Conservation (phyloP, 2,329 filamentous ascomycete species). For the Paracamarosporium sp. region DNA sequence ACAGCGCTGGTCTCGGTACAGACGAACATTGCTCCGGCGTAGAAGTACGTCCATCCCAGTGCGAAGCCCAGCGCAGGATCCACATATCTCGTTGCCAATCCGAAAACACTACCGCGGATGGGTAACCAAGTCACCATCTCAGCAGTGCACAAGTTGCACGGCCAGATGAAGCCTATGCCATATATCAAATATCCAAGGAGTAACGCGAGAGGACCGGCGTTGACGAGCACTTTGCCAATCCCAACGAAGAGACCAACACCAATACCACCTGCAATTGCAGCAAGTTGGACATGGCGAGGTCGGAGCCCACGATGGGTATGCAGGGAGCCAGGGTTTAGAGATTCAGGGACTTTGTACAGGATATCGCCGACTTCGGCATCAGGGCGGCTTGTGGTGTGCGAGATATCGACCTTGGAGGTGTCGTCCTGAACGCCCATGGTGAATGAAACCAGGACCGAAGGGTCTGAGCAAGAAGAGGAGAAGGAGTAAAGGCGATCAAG, state of each 20-base stretch:
- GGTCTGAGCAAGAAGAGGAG: background rate
- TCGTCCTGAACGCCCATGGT: background rate
- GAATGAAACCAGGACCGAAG: background rate
- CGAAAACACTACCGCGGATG: slow-evolving; percentile 76
- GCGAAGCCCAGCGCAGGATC: slow-evolving; percentile 80
- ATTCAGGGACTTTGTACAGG: background rate
- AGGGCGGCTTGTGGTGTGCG: background rate
- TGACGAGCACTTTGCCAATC: slow-evolving; percentile 54
- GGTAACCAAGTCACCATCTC: slow-evolving; percentile 85
- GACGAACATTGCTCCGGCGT: slow-evolving; percentile 54
- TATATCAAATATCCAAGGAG: slow-evolving; percentile 73
- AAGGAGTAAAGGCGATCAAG: too few species aligned
- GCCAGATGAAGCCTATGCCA: slow-evolving; percentile 26
- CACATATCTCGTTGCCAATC: slow-evolving; percentile 77
- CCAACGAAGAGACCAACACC: slow-evolving; percentile 65
- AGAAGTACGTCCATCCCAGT: slow-evolving; percentile 68
- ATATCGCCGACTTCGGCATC: background rate
- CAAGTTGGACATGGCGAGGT: background rate
- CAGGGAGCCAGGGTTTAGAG: background rate
- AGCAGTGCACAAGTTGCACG: slow-evolving; percentile 70
- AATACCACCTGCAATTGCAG: background rate
- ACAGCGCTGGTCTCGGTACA: slow-evolving; percentile 45
- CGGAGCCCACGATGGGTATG: background rate
- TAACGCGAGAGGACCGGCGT: slow-evolving; percentile 63
- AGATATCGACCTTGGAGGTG: background rate